Conservation (phyloP, 1,284 basidiomycete genomes). For the Malassezia globosa region DNA sequence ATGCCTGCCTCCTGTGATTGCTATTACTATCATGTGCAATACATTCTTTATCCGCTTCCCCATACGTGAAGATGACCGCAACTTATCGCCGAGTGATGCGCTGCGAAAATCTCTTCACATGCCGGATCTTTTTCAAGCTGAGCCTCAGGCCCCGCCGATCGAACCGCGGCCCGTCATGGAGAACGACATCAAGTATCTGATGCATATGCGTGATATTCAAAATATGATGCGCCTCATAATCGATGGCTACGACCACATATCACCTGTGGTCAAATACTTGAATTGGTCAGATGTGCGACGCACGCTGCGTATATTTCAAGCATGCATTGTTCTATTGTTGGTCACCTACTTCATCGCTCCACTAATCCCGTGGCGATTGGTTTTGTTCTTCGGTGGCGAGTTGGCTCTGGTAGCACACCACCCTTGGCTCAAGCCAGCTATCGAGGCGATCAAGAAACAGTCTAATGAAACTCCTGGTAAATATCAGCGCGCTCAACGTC, state of each 20-base stretch:
- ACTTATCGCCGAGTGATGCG: constrained; percentile 19
- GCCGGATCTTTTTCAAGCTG: constrained; percentile 17
- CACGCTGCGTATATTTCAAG: constrained; percentile 39
- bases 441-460: constrained; percentile 25
- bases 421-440: constrained; percentile 40
- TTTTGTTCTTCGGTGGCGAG: constrained; percentile 43
- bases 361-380: constrained; percentile 32
- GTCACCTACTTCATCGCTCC: constrained; percentile 38
- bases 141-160: constrained; percentile 26
- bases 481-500: constrained; percentile 21
- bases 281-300: constrained; percentile 45
- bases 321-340: constrained; percentile 30
- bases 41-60: constrained; percentile 21
- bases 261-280: constrained; percentile 37
- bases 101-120: constrained; percentile 9
- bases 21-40: constrained; percentile 32
- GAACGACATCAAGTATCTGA: constrained; percentile 39
- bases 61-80: constrained; percentile 17
- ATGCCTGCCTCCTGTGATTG: constrained; percentile 30
- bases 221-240: constrained; percentile 47
- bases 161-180: constrained; percentile 40
- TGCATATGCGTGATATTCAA: constrained; percentile 46
- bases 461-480: not conserved
- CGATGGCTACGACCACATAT: constrained; percentile 40
- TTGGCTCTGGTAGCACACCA: constrained; percentile 37